Evolutionary conservation across 805 yeast species (phyloP).

Genomic region (Kodamaea restingae): DNA sequence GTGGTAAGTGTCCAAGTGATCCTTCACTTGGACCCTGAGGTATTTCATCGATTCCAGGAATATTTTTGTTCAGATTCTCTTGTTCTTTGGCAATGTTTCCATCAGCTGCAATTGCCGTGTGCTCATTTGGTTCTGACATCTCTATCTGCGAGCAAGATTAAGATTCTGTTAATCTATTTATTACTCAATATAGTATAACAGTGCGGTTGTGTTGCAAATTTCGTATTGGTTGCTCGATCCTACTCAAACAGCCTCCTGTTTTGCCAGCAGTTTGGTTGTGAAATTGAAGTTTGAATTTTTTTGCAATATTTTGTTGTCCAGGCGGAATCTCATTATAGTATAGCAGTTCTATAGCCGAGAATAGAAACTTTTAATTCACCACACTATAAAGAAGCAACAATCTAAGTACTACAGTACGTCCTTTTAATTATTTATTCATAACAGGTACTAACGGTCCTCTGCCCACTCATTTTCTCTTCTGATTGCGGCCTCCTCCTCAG

Average conservation of each 20-base stretch:
- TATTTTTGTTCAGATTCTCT: background rate
- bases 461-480: slow-evolving; percentile 91
- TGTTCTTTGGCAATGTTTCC: background rate
- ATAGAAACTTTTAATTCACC: too few species aligned
- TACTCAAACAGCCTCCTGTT: background rate
- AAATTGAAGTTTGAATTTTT: background rate
- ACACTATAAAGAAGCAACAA: too few species aligned
- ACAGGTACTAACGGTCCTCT: slow-evolving; percentile 56
- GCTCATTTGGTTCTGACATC: background rate
- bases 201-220: too few species aligned
- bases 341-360: too few species aligned
- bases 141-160: background rate
- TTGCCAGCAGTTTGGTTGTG: background rate
- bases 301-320: slow-evolving; percentile 2
- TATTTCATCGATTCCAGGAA: background rate
- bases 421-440: background rate
- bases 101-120: background rate
- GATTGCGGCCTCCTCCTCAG: slow-evolving; percentile 85
- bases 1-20: slow-evolving; percentile 11
- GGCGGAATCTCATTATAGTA: background rate
- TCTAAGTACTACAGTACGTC: background rate
- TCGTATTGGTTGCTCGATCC: too few species aligned
- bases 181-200: too few species aligned
- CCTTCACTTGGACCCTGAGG: background rate
- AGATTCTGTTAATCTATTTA: background rate